Evolutionary conservation across 768 basidiomycete species (phyloP).

Genomic region (Kondoa malvinella): DNA sequence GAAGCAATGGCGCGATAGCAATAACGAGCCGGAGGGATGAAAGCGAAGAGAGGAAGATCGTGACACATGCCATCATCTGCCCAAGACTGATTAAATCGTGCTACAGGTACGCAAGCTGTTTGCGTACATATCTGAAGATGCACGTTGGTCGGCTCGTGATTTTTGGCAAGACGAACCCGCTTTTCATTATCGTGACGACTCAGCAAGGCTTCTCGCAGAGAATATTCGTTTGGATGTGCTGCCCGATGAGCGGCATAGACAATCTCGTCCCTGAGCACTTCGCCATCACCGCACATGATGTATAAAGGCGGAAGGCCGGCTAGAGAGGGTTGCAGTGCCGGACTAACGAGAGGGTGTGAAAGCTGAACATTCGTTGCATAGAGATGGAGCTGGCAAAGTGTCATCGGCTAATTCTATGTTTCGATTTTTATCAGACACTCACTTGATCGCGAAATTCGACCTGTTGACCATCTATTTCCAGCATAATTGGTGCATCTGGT

Average conservation of each 20-base stretch:
- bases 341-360: conserved; percentile 56
- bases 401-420: conserved; percentile 24
- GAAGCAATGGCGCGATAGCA: conserved; percentile 33
- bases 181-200: conserved; percentile 32
- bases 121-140: conserved; percentile 25
- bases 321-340: conserved; percentile 56
- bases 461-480: conserved; percentile 9
- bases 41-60: conserved; percentile 24
- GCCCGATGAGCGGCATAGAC: conserved; percentile 80
- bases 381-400: conserved; percentile 47
- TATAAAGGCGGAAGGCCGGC: conserved; percentile 79
- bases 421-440: conserved; percentile 27
- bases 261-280: conserved; percentile 81
- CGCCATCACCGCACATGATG: conserved; percentile 60
- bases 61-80: conserved; percentile 24
- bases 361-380: conserved; percentile 62
- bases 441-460: conserved; percentile 24
- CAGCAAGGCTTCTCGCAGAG: conserved; percentile 43
- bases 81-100: too few relatives aligned
- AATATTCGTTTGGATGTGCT: conserved; percentile 59
- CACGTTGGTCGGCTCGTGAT: conserved; percentile 24
- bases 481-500: not conserved
- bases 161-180: conserved; percentile 9
- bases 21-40: conserved; percentile 31
- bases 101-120: too few relatives aligned